A percentile compares a stretch with the other conserved stretches of the same genome.
phyloP scores from a whole-genome alignment of 2,329 filamentous ascomycete genomes.

The Sarocladium kiliense region DNA sequence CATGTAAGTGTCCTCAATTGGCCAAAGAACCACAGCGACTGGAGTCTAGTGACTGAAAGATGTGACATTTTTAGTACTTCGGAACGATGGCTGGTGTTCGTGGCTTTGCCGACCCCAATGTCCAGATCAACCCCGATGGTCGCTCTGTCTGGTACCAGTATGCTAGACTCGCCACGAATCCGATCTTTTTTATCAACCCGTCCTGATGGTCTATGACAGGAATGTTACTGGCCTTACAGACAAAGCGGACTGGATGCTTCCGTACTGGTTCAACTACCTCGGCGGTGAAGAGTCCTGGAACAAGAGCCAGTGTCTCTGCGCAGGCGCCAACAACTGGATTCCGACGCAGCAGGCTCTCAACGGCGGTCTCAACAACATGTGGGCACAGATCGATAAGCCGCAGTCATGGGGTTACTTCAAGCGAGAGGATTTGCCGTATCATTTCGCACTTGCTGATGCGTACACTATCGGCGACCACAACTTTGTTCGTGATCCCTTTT shows the following conservation, averaged over 20 bases:
- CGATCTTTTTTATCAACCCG: too few species aligned
- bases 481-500: neutral
- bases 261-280: constrained; percentile 48
- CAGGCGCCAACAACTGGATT: constrained; percentile 45
- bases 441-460: constrained; percentile 45
- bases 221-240: constrained; percentile 29
- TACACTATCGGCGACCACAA: neutral
- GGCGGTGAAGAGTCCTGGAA: constrained; percentile 35
- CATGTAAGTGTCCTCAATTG: constrained; percentile 19
- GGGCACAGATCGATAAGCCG: constrained; percentile 35
- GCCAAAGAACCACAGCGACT: too few species aligned
- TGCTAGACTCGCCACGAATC: constrained; percentile 18
- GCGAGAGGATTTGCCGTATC: constrained; percentile 44
- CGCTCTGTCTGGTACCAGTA: constrained; percentile 44
- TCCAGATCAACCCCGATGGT: constrained; percentile 25
- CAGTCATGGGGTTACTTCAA: constrained; percentile 35
- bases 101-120: constrained; percentile 43
- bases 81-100: constrained; percentile 49
- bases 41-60: too few species aligned
- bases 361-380: constrained; percentile 42
- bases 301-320: constrained; percentile 47
- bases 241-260: constrained; percentile 37
- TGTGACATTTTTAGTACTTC: constrained; percentile 37
- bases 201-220: too few species aligned
- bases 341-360: constrained; percentile 48